phyloP scores from a whole-genome alignment of 2,329 filamentous ascomycete species.

The Fusarium continuum region DNA sequence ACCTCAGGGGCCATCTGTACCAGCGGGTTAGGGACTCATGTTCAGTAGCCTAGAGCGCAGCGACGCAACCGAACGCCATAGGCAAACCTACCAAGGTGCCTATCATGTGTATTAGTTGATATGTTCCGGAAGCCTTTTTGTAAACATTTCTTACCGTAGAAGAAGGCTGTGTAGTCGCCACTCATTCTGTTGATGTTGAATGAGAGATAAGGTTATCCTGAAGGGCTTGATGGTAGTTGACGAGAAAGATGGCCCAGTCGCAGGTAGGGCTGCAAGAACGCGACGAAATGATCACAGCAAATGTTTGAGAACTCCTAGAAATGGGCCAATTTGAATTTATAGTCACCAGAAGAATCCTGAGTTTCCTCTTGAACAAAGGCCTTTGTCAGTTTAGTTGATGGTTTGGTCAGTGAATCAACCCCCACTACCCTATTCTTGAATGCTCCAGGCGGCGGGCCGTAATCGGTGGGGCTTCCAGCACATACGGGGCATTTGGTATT shows the following conservation, averaged over 20 bases:
- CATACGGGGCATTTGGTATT: neutral
- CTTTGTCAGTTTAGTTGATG: neutral
- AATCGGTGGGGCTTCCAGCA: slow-evolving; percentile 25
- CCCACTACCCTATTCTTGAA: slow-evolving; percentile 16
- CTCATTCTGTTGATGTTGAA: slow-evolving; percentile 47
- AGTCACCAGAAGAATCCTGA: neutral
- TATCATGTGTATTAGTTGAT: neutral
- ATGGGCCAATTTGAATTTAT: neutral
- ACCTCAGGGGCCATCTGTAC: slow-evolving; percentile 81
- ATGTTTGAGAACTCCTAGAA: neutral
- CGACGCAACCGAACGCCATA: neutral
- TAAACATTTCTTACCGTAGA: slow-evolving; percentile 60
- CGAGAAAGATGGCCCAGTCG: neutral
- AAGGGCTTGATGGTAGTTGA: neutral
- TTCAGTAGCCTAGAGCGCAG: neutral
- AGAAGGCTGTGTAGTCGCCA: slow-evolving; percentile 60
- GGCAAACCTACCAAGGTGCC: slow-evolving; percentile 49
- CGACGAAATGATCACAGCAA: neutral
- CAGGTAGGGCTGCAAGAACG: neutral
- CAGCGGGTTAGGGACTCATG: slow-evolving; percentile 35
- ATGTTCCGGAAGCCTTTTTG: too few species aligned
- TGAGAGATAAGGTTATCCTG: neutral
- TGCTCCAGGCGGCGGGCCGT: neutral
- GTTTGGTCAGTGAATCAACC: slow-evolving; percentile 17
- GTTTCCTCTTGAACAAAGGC: neutral